Evolutionary conservation across 176 grass and related monocot species (phyloP).

Genomic region (Typha latifolia): DNA sequence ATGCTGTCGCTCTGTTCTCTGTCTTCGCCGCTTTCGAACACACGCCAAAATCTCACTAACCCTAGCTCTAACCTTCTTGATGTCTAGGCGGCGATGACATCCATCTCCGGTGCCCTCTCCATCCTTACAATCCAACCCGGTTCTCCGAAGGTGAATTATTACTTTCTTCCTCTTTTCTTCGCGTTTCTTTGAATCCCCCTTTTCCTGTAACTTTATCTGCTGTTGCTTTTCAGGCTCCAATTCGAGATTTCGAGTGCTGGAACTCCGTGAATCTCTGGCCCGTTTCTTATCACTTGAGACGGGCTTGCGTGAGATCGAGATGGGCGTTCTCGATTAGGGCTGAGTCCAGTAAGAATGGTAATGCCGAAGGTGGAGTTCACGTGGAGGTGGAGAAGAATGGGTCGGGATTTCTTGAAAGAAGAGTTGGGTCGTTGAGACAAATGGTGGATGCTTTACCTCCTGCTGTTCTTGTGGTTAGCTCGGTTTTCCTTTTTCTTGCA

Average conservation of each 20-base stretch:
- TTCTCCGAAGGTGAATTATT: neutral
- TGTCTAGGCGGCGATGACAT: constrained; percentile 38
- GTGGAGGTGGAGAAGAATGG: constrained; percentile 17
- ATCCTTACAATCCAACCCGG: neutral
- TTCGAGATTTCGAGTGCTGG: neutral
- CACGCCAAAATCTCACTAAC: neutral
- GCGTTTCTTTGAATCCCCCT: neutral
- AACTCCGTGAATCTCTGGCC: neutral
- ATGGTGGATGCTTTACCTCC: constrained; percentile 22
- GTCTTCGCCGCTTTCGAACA: neutral
- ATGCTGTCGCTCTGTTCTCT: too few species aligned
- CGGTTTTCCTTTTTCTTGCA: neutral
- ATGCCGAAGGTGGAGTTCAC: neutral
- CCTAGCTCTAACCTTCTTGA: constrained; percentile 9
- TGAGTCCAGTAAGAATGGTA: constrained; percentile 15
- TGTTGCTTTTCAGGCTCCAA: neutral
- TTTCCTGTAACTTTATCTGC: neutral
- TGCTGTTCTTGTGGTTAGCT: constrained; percentile 14
- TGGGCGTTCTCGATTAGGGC: constrained; percentile 25
- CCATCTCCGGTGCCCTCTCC: constrained; percentile 21
- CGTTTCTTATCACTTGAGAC: neutral
- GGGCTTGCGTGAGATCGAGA: neutral
- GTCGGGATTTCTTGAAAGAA: constrained; percentile 14
- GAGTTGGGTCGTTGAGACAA: constrained; percentile 6
- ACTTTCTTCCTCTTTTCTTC: neutral